Conservation (phyloP, 768 basidiomycete genomes). For the Bullera alba region DNA sequence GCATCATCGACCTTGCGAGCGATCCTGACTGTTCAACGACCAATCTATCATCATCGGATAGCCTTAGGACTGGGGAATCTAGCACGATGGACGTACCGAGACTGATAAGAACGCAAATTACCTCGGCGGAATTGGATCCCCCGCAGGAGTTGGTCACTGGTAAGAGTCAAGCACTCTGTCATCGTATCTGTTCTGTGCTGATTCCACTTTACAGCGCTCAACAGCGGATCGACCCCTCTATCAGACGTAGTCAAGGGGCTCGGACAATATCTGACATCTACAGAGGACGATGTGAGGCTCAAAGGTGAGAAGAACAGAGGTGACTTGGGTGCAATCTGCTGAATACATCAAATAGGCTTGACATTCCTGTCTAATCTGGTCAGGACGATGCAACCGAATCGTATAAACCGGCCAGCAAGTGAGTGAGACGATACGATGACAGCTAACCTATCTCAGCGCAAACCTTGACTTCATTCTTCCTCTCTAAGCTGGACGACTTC, state of each 20-base stretch:
- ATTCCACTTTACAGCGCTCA: conserved; percentile 50
- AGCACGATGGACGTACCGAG: conserved; percentile 33
- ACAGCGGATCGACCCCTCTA: conserved; percentile 56
- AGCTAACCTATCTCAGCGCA: conserved; percentile 53
- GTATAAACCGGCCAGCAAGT: conserved; percentile 78
- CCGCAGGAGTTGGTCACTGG: conserved; percentile 39
- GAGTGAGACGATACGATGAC: conserved; percentile 27
- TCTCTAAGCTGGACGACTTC: conserved; percentile 75
- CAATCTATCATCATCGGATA: no score
- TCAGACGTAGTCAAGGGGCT: conserved; percentile 76
- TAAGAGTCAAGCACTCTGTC: no score
- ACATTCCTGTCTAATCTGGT: conserved; percentile 72
- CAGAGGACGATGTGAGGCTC: conserved; percentile 66
- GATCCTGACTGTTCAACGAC: no score
- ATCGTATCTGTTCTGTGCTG: no score
- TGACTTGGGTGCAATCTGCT: neutral
- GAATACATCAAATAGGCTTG: conserved; percentile 57
- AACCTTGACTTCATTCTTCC: conserved; percentile 74
- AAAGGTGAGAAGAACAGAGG: conserved; percentile 56
- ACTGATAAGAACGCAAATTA: conserved; percentile 41
- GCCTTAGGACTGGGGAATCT: no score
- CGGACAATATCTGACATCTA: conserved; percentile 79
- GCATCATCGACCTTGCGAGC: no score
- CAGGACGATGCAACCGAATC: conserved; percentile 55
- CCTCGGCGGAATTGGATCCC: conserved; percentile 33